Percentiles rank a stretch among this genome's conserved stretches.
phyloP scores from a whole-genome alignment of 139 green algal species.

The Tetradesmus lagerheimii region DNA sequence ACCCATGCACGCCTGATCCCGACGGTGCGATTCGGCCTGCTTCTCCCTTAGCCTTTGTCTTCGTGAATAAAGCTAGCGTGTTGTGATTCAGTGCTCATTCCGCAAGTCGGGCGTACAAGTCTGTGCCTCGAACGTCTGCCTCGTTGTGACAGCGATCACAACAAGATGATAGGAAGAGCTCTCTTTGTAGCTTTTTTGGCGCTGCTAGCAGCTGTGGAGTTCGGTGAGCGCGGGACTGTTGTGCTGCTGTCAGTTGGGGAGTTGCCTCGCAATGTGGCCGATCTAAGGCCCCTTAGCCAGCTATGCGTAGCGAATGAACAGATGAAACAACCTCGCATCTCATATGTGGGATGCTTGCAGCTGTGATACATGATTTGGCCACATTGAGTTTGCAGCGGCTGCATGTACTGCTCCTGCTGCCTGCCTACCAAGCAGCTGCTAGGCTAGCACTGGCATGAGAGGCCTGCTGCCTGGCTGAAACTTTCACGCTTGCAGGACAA shows the following conservation, averaged over 20 bases:
- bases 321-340: neutral
- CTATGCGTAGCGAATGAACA: neutral
- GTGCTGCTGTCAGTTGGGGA: neutral
- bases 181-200: neutral
- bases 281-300: neutral
- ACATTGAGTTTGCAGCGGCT: neutral
- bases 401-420: neutral
- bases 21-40: too few relatives aligned
- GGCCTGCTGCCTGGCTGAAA: neutral
- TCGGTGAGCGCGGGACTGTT: neutral
- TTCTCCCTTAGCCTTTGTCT: too few relatives aligned
- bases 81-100: too few relatives aligned
- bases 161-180: neutral
- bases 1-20: neutral
- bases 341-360: neutral
- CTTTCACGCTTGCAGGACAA: neutral
- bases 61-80: too few relatives aligned
- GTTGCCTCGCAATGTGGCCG: neutral
- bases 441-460: neutral
- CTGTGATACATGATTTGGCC: neutral
- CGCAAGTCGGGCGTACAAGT: too few relatives aligned
- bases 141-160: neutral
- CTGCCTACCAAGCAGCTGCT: too few relatives aligned
- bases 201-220: conserved; percentile 26
- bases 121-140: too few relatives aligned